A percentile compares a stretch with the other conserved stretches of the same genome.
Evolutionary conservation across 257 asterid species (phyloP).

Genomic region (Euphrasia confusa): DNA sequence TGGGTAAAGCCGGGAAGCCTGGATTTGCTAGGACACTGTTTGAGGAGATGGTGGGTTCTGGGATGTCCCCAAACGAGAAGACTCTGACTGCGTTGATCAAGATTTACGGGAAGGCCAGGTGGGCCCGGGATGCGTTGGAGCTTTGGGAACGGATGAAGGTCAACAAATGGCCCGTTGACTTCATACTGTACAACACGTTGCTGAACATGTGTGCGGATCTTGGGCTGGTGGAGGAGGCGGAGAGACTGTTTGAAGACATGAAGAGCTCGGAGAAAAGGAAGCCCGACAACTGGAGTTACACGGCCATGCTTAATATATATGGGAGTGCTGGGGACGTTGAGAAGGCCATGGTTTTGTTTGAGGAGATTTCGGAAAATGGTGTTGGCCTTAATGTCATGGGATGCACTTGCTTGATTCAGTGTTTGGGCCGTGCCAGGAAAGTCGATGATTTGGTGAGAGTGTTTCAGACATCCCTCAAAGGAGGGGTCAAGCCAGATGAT

Average conservation of each 20-base stretch:
- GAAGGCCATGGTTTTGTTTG: slow-evolving; percentile 76
- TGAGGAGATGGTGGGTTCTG: slow-evolving; percentile 85
- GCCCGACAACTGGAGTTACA: slow-evolving; percentile 86
- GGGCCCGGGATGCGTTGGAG: slow-evolving; percentile 83
- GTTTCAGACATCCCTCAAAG: slow-evolving; percentile 40
- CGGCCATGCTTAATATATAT: slow-evolving; percentile 83
- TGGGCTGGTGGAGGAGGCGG: slow-evolving; percentile 85
- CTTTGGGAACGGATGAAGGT: slow-evolving; percentile 84
- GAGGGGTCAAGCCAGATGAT: slow-evolving; percentile 86
- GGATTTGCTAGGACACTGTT: slow-evolving; percentile 81
- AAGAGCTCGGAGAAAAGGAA: slow-evolving; percentile 45
- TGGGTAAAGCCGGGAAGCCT: slow-evolving; percentile 91
- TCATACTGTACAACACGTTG: slow-evolving; percentile 74
- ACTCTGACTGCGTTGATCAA: slow-evolving; percentile 76
- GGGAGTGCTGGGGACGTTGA: slow-evolving; percentile 77
- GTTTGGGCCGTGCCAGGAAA: slow-evolving; percentile 70
- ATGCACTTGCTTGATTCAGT: slow-evolving; percentile 81
- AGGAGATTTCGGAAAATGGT: slow-evolving; percentile 54
- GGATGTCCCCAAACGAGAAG: slow-evolving; percentile 66
- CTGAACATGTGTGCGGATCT: slow-evolving; percentile 96
- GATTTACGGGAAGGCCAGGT: slow-evolving; percentile 89
- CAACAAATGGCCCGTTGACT: slow-evolving; percentile 89
- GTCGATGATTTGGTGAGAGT: slow-evolving; percentile 71
- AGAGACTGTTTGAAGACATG: slow-evolving; percentile 70
- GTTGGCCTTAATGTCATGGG: slow-evolving; percentile 85